Evolutionary conservation across 495 filamentous ascomycete species (phyloP).

Genomic region (Neurospora sp.): DNA sequence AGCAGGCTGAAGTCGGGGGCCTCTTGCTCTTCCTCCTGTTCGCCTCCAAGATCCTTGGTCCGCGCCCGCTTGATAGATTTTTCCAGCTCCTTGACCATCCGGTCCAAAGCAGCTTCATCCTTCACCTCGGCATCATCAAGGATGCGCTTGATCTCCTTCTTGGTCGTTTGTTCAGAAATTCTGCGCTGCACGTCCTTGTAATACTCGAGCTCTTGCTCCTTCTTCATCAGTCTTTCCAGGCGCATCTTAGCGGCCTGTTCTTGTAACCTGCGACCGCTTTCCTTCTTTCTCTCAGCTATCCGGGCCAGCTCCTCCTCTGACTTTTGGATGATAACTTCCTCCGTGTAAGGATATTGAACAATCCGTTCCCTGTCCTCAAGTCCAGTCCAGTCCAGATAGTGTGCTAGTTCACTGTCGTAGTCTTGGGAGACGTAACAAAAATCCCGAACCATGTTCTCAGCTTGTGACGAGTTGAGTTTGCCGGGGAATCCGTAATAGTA

Average conservation of each 20-base stretch:
- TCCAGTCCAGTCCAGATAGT: slow-evolving; percentile 76
- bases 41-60: slow-evolving; percentile 83
- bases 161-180: slow-evolving; percentile 51
- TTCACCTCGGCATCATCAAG: slow-evolving; percentile 86
- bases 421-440: slow-evolving; percentile 84
- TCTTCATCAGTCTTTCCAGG: slow-evolving; percentile 84
- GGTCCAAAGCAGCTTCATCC: slow-evolving; percentile 74
- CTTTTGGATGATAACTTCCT: slow-evolving; percentile 80
- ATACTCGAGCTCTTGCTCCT: slow-evolving; percentile 91
- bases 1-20: slow-evolving; percentile 77
- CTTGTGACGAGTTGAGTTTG: slow-evolving; percentile 73
- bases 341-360: slow-evolving; percentile 86
- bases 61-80: slow-evolving; percentile 75
- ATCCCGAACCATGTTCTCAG: slow-evolving; percentile 75
- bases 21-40: slow-evolving; percentile 65
- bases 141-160: slow-evolving; percentile 79
- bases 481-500: slow-evolving; percentile 75
- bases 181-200: slow-evolving; percentile 70
- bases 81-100: slow-evolving; percentile 76
- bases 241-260: slow-evolving; percentile 97
- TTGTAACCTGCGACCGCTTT: slow-evolving; percentile 82
- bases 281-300: slow-evolving; percentile 84
- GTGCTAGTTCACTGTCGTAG: slow-evolving; percentile 64
- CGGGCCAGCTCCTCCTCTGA: slow-evolving; percentile 82
- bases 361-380: slow-evolving; percentile 81